phyloP scores from a whole-genome alignment of 345 rosid species.

The Rhodamnia rubescens region DNA sequence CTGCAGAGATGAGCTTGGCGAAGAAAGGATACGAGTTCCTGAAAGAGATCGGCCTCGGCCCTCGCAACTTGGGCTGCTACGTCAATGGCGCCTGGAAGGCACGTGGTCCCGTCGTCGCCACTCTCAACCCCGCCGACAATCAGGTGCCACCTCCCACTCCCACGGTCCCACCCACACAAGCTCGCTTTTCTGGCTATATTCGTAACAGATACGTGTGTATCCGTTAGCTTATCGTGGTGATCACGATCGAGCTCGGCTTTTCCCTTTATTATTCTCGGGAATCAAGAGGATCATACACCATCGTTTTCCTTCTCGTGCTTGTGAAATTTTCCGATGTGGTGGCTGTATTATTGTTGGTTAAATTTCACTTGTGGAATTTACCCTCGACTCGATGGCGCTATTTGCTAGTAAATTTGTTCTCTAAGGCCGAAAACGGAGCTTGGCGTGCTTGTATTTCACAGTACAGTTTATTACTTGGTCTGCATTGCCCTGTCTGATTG shows the following conservation, averaged over 20 bases:
- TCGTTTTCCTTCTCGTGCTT: neutral
- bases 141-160: constrained; percentile 31
- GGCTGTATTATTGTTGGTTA: neutral
- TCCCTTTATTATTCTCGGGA: no score
- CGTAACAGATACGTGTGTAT: no score
- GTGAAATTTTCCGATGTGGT: neutral
- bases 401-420: neutral
- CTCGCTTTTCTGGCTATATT: no score
- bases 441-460: neutral
- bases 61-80: constrained; percentile 57
- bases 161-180: neutral
- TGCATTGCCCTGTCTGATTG: neutral
- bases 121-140: constrained; percentile 72
- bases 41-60: constrained; percentile 63
- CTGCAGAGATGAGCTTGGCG: constrained; percentile 52
- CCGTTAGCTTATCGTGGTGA: neutral
- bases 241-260: neutral
- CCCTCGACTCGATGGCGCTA: neutral
- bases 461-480: neutral
- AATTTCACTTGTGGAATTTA: neutral
- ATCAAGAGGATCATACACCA: neutral
- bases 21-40: constrained; percentile 59
- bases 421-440: neutral
- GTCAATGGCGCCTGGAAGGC: constrained; percentile 77
- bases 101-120: constrained; percentile 50